Percentiles rank a stretch among this genome's conserved stretches.
These are phyloP conservation scores for Diversispora epigaea DNA, from an alignment of 192 early-diverging fungal species.

Conservation along the genomic window DNA sequence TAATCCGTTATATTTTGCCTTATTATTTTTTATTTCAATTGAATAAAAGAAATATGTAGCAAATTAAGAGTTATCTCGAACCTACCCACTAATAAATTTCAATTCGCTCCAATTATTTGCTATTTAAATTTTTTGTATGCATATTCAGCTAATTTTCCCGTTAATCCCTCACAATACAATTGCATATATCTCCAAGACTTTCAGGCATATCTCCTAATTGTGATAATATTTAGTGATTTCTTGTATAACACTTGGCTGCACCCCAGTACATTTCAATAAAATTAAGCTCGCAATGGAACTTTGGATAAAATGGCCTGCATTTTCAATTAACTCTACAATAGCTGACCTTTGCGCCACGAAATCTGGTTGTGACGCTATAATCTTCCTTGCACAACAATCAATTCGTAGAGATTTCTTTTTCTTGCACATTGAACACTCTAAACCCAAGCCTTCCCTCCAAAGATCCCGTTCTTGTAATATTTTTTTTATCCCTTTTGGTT, in stretches of 20 bases:
- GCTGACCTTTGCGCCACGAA: conserved; percentile 2
- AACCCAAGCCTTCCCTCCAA: not conserved
- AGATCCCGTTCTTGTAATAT: not conserved
- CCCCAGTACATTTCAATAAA: conserved; percentile 39
- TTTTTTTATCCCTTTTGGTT: not conserved
- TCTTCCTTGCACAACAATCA: conserved; percentile 22
- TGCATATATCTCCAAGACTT: conserved; percentile 33
- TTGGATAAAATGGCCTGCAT: conserved; percentile 31
- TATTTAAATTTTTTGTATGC: conserved; percentile 20
- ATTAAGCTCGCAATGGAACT: conserved; percentile 40
- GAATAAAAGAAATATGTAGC: too few relatives aligned
- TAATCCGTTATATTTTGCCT: too few relatives aligned
- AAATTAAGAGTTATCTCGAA: too few relatives aligned
- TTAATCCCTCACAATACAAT: conserved; percentile 29
- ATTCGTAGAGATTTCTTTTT: conserved; percentile 2
- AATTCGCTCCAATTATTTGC: too few relatives aligned
- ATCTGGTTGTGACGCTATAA: conserved; percentile 24
- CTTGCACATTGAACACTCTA: conserved; percentile 12
- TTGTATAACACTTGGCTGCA: conserved; percentile 27
- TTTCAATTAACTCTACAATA: conserved; percentile 4
- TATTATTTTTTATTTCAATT: too few relatives aligned
- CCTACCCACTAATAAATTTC: too few relatives aligned
- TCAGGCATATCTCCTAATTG: conserved; percentile 27
- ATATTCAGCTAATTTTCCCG: conserved; percentile 27
- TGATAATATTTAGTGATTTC: conserved; percentile 21